Evolutionary conservation across 78 protist species (phyloP).

Genomic region (Bodo saltans): DNA sequence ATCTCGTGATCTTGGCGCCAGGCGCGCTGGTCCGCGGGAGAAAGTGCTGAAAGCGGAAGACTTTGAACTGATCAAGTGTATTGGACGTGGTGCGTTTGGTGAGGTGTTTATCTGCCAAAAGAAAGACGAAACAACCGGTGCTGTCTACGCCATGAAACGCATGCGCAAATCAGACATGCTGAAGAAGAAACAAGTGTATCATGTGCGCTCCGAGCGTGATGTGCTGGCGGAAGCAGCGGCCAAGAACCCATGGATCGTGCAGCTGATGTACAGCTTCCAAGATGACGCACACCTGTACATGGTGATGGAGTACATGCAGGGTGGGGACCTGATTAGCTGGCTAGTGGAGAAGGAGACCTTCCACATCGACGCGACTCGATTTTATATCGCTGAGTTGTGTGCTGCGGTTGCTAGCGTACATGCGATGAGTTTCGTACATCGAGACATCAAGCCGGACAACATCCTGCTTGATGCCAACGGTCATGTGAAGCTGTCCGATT

Average conservation of each 20-base stretch:
- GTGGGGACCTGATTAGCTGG: constrained; percentile 68
- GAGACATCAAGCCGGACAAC: constrained; percentile 53
- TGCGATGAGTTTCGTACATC: constrained; percentile 44
- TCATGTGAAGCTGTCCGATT: constrained; percentile 74
- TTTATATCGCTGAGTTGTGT: constrained; percentile 53
- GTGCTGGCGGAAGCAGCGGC: constrained; percentile 38
- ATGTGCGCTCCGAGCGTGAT: constrained; percentile 61
- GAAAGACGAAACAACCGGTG: constrained; percentile 1
- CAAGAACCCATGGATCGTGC: constrained; percentile 50
- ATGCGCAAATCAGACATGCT: constrained; percentile 53
- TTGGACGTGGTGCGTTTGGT: constrained; percentile 85
- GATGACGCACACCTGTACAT: constrained; percentile 56
- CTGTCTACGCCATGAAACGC: constrained; percentile 51
- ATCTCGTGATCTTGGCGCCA: background rate
- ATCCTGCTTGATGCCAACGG: constrained; percentile 58
- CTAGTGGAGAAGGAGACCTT: constrained; percentile 3
- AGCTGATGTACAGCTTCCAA: constrained; percentile 65
- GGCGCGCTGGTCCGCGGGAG: background rate
- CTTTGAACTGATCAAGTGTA: constrained; percentile 55
- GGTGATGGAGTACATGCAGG: constrained; percentile 70
- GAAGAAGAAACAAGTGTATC: constrained; percentile 37
- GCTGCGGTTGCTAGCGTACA: constrained; percentile 55
- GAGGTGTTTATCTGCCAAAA: constrained; percentile 31
- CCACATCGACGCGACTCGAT: constrained; percentile 21
- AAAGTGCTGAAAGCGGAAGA: constrained; percentile 36